Base-by-base conservation (phyloP, 306 rosid species). In the Cyclanthera cordifolia region DNA sequence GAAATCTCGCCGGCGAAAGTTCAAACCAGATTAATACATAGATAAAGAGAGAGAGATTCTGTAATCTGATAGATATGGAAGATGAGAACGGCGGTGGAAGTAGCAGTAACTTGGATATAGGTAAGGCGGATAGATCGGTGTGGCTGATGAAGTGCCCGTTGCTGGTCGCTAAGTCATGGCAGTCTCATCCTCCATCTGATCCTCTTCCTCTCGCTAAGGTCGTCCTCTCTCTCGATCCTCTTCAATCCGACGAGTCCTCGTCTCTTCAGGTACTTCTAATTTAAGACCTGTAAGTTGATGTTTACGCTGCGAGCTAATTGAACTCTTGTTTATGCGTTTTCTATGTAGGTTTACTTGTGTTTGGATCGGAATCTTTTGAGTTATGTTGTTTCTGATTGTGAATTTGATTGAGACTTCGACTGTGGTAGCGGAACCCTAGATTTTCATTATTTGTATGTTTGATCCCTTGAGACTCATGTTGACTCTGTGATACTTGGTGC, bases 141-240 rank as follows among this genome's bases (percentile, higher is more conserved):
- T 93, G 99, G 97, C 71, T 94, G 72, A 94, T 94, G 99, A 94
- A 94, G 90, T 88, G 96, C 28, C 99, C 97, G 2, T 50, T 84
- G 63, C 90, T 74, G 1, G 96, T 94, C 16, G 88, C 99, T 0
- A 94, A 90, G 81, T 85, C 97, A 15, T 94, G 99, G 99, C 85
- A 85, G 73, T 72, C 83, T 70, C 94, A 88, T 54, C 81, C 91
- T 34, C 79, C 88, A 51, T 86, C 96, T 1, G 96, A 84, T 37
- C 78, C 87, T 34, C 86, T 86, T 74, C 89, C 95, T 12, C 82
- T 94, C 53, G 84, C 99, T 19, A 94, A 94, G 77, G 99, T 94
- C 67, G 87, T 94, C 14, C 90, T 94, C 56, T 90, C 99, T 56
- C 89, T 94, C 24, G 91, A 94, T 76, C 97, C 99, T 75, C 91